Percentiles rank a stretch among this genome's conserved stretches.
These are phyloP conservation scores for Chrysoporthe puriensis DNA, from an alignment of 2,329 filamentous ascomycete genomes.

Conservation along the genomic window DNA sequence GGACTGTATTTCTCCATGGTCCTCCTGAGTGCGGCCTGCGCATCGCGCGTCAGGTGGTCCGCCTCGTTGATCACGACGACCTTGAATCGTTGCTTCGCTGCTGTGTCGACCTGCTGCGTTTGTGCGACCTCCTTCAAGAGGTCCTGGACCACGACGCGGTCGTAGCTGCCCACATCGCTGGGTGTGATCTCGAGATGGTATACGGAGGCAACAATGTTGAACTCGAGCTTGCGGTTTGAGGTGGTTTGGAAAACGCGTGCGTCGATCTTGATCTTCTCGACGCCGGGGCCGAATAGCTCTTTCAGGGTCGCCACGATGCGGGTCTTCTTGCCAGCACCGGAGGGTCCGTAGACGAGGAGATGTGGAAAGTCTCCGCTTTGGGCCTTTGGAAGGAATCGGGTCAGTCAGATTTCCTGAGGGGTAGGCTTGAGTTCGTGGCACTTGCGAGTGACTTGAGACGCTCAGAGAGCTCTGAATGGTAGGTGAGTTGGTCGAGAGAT, in stretches of 20 bases:
- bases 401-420: slow-evolving; percentile 8
- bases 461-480: slow-evolving; percentile 86
- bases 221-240: slow-evolving; percentile 95
- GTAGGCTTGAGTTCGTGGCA: slow-evolving; percentile 15
- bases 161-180: slow-evolving; percentile 94
- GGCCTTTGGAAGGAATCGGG: slow-evolving; percentile 60
- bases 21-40: slow-evolving; percentile 88
- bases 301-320: slow-evolving; percentile 94
- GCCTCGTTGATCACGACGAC: slow-evolving; percentile 99
- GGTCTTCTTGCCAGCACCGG: slow-evolving; percentile 96
- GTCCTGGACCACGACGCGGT: slow-evolving; percentile 94
- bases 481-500: slow-evolving; percentile 77
- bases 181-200: slow-evolving; percentile 99
- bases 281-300: slow-evolving; percentile 91
- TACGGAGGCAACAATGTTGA: slow-evolving; percentile 96
- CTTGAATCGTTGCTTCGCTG: slow-evolving; percentile 92
- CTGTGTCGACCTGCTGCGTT: slow-evolving; percentile 96
- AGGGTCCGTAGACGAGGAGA: slow-evolving; percentile 94
- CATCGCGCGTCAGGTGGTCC: slow-evolving; percentile 90
- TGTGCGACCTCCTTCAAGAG: slow-evolving; percentile 97
- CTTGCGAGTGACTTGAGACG: slow-evolving; percentile 83
- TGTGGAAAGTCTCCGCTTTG: slow-evolving; percentile 98
- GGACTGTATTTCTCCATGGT: slow-evolving; percentile 99
- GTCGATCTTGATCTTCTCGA: slow-evolving; percentile 99
- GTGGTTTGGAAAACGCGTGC: slow-evolving; percentile 94